Evolutionary conservation across 768 basidiomycete genomes (phyloP).

Genomic region (Hericium erinaceus): DNA sequence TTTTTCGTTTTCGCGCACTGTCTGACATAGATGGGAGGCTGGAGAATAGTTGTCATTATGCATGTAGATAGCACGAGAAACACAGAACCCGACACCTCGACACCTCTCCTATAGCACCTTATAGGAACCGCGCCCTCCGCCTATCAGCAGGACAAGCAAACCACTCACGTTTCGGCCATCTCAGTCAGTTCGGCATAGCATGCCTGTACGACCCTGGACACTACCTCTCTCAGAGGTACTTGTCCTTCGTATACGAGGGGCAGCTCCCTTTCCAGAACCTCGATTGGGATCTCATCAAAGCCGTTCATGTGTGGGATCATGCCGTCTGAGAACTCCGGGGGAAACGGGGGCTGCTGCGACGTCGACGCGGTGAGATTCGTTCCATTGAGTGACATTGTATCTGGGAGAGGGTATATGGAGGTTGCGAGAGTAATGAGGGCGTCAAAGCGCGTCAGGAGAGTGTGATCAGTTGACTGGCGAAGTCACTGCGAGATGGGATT

Average conservation of each 20-base stretch:
- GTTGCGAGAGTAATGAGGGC: too few species aligned
- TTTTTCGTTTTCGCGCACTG: constrained; percentile 62
- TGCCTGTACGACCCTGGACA: constrained; percentile 68
- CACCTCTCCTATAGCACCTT: not conserved
- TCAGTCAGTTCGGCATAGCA: constrained; percentile 80
- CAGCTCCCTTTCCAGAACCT: constrained; percentile 64
- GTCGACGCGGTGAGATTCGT: constrained; percentile 1
- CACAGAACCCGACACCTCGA: not conserved
- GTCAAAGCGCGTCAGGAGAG: too few species aligned
- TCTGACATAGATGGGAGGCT: constrained; percentile 58
- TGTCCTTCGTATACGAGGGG: constrained; percentile 68
- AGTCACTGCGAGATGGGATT: too few species aligned
- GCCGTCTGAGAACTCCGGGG: not conserved
- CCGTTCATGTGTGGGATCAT: constrained; percentile 18
- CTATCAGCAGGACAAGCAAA: constrained; percentile 7
- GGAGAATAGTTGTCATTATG: constrained; percentile 14
- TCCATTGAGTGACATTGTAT: not conserved
- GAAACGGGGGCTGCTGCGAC: not conserved
- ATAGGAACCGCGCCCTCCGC: not conserved
- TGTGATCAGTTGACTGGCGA: too few species aligned
- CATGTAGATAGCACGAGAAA: not conserved
- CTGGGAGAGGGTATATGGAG: not conserved
- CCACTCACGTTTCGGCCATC: constrained; percentile 74
- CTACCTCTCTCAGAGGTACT: constrained; percentile 59
- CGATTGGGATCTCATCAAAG: constrained; percentile 31